These are phyloP conservation scores for Calvatia gigantea DNA, from an alignment of 768 basidiomycete genomes.

Conservation along the genomic window DNA sequence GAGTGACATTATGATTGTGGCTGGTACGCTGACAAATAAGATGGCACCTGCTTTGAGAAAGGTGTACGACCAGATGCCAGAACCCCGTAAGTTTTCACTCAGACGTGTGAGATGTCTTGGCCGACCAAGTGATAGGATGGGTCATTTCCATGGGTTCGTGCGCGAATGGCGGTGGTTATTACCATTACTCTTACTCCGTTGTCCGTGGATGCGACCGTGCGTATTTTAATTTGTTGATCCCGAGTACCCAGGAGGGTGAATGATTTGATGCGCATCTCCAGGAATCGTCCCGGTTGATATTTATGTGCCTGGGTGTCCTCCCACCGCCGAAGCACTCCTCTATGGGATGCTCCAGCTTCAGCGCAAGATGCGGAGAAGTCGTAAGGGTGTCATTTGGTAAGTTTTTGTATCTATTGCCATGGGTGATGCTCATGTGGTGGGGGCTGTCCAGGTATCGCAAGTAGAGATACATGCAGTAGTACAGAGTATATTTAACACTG, in stretches of 20 bases:
- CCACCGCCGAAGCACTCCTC: slow-evolving; percentile 93
- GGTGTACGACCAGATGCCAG: slow-evolving; percentile 98
- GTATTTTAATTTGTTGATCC: slow-evolving; percentile 23
- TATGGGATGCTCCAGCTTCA: slow-evolving; percentile 97
- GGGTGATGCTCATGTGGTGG: not conserved
- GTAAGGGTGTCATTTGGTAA: slow-evolving; percentile 87
- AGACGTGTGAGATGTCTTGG: not conserved
- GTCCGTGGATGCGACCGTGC: slow-evolving; percentile 96
- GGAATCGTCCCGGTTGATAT: slow-evolving; percentile 98
- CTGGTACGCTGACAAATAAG: slow-evolving; percentile 98
- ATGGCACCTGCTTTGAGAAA: slow-evolving; percentile 98
- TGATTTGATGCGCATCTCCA: slow-evolving; percentile 25
- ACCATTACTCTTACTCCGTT: slow-evolving; percentile 98
- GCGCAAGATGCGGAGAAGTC: slow-evolving; percentile 89
- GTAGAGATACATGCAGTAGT: slow-evolving; percentile 30
- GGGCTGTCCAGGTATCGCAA: slow-evolving; percentile 51
- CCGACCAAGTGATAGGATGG: slow-evolving; percentile 61
- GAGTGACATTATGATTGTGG: slow-evolving; percentile 98
- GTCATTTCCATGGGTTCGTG: slow-evolving; percentile 99
- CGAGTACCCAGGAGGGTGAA: not conserved
- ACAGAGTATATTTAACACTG: not conserved
- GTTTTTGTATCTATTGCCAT: slow-evolving; percentile 13
- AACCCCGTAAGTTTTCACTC: slow-evolving; percentile 63
- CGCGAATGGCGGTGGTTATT: slow-evolving; percentile 96
- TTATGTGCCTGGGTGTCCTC: slow-evolving; percentile 94